These are phyloP conservation scores for Irpex sp. DNA, from an alignment of 1,284 basidiomycete genomes.

Conservation along the genomic window DNA sequence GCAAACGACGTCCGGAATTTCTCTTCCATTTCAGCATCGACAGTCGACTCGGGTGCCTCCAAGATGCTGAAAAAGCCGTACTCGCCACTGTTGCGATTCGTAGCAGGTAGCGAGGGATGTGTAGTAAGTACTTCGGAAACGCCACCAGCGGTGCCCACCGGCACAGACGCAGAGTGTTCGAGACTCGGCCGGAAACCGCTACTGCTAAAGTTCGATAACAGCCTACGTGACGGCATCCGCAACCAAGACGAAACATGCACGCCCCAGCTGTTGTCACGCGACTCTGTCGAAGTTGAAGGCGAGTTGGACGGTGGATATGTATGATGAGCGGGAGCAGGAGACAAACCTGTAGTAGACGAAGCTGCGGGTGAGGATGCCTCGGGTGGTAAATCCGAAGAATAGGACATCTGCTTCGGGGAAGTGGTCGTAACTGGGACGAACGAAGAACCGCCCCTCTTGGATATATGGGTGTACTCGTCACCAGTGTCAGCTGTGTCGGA, in stretches of 20 bases:
- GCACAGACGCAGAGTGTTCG: conserved; percentile 19
- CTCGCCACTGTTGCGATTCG: conserved; percentile 42
- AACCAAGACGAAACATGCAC: conserved; percentile 73
- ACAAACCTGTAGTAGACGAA: conserved; percentile 21
- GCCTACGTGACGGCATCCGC: conserved; percentile 49
- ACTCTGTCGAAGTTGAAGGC: conserved; percentile 39
- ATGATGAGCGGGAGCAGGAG: conserved; percentile 35
- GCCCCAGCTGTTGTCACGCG: conserved; percentile 34
- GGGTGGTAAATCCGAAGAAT: conserved; percentile 14
- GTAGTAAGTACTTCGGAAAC: conserved; percentile 60
- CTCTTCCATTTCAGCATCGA: conserved; percentile 65
- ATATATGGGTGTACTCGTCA: conserved; percentile 71
- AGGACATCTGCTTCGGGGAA: conserved; percentile 22
- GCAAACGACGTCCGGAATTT: conserved; percentile 82
- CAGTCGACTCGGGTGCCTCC: conserved; percentile 56
- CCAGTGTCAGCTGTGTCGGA: conserved; percentile 33
- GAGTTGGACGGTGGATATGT: conserved; percentile 76
- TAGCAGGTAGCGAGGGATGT: conserved; percentile 29
- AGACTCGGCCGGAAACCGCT: conserved; percentile 10
- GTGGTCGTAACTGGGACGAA: conserved; percentile 55
- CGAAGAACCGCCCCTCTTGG: conserved; percentile 47
- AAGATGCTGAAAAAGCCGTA: conserved; percentile 70
- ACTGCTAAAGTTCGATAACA: conserved; percentile 24
- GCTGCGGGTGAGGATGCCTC: conserved; percentile 14
- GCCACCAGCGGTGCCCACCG: conserved; percentile 19